Conservation (phyloP, 306 rosid species). For the Rosa rugosa region DNA sequence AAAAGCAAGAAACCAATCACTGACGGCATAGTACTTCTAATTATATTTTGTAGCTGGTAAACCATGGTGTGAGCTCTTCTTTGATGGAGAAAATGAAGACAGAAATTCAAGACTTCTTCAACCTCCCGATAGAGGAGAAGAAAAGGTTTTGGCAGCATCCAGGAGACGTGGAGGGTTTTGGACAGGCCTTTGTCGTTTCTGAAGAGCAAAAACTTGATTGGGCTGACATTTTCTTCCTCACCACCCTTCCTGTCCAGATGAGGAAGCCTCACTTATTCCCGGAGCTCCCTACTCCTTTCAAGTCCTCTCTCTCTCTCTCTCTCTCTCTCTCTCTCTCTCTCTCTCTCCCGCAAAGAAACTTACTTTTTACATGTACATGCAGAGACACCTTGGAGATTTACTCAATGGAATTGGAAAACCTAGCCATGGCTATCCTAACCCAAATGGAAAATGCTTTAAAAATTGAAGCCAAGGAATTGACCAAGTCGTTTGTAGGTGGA, state of each 20-base stretch:
- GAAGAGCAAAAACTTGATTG: constrained; percentile 52
- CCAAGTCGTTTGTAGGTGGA: constrained; percentile 25
- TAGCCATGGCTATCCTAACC: constrained; percentile 10
- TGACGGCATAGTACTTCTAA: too few relatives aligned
- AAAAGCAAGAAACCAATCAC: too few relatives aligned
- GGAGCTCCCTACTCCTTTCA: constrained; percentile 46
- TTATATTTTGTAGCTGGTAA: constrained; percentile 41
- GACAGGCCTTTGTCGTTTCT: constrained; percentile 52
- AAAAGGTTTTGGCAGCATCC: constrained; percentile 44
- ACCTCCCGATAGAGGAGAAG: constrained; percentile 54
- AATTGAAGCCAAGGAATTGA: constrained; percentile 28
- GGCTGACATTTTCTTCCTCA: constrained; percentile 45
- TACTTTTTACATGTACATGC: constrained; percentile 3
- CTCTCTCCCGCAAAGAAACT: not conserved
- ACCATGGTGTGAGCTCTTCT: constrained; percentile 47
- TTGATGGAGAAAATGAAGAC: constrained; percentile 42
- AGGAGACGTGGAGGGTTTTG: constrained; percentile 57
- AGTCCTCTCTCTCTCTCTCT: constrained; percentile 24
- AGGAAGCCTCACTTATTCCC: constrained; percentile 54
- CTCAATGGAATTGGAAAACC: constrained; percentile 25
- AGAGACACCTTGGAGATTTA: constrained; percentile 48
- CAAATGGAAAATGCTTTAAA: constrained; percentile 37
- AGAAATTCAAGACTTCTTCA: constrained; percentile 43
- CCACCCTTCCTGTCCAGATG: constrained; percentile 35
- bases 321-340: not conserved